phyloP scores from a whole-genome alignment of 495 filamentous ascomycete species.

The Hyphodiscus hymeniophilus region DNA sequence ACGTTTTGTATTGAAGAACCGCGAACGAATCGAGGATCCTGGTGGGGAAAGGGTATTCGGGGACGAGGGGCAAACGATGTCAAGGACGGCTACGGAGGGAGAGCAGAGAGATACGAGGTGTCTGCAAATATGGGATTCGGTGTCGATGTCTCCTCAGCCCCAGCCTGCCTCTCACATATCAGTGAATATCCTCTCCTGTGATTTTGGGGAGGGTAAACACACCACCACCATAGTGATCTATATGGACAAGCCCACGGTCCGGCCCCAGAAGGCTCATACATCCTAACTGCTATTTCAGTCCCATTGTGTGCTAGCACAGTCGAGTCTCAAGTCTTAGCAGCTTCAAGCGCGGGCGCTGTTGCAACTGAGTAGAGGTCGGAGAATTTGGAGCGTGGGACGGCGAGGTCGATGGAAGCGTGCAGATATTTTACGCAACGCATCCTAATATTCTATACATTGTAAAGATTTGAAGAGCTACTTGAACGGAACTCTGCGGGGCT shows the following conservation, averaged over 20 bases:
- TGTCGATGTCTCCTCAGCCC: conserved; percentile 4
- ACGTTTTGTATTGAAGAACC: conserved; percentile 2
- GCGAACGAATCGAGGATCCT: conserved; percentile 7
- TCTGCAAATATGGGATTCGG: conserved; percentile 8
- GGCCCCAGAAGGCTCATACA: conserved; percentile 5
- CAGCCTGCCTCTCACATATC: too few species aligned
- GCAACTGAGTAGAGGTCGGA: too few species aligned
- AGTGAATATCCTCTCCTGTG: too few species aligned
- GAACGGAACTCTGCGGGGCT: too few species aligned
- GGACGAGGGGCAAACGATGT: conserved; percentile 6
- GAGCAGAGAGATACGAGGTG: neutral
- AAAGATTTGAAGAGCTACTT: too few species aligned
- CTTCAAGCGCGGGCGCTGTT: too few species aligned
- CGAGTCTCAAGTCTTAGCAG: too few species aligned
- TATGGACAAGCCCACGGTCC: conserved; percentile 10
- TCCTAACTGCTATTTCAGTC: neutral
- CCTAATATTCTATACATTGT: too few species aligned
- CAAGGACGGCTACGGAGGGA: conserved; percentile 2
- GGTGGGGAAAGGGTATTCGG: conserved; percentile 1
- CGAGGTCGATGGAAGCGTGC: too few species aligned
- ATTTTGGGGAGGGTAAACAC: neutral
- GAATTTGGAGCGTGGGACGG: too few species aligned
- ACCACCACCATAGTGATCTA: conserved; percentile 8
- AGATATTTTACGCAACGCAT: too few species aligned
- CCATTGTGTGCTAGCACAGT: neutral